phyloP scores from a whole-genome alignment of 768 basidiomycete genomes.

The Phaeotremella fagi region DNA sequence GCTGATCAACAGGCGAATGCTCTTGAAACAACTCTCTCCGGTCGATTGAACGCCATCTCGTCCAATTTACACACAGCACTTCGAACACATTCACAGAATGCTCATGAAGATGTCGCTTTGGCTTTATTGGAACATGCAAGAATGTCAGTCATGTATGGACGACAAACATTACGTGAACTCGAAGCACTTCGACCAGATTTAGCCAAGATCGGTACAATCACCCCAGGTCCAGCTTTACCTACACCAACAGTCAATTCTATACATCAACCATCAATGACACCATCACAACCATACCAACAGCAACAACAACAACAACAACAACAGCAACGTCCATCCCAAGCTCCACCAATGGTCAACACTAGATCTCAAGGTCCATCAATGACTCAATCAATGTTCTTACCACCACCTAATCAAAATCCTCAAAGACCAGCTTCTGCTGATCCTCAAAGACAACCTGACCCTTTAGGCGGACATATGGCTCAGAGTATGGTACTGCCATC shows the following conservation, averaged over 20 bases:
- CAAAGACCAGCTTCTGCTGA: slow-evolving; percentile 6
- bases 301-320: not conserved
- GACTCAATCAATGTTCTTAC: slow-evolving; percentile 38
- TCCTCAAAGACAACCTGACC: slow-evolving; percentile 4
- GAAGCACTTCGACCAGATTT: slow-evolving; percentile 79
- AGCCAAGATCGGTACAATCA: slow-evolving; percentile 42
- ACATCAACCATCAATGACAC: slow-evolving; percentile 7
- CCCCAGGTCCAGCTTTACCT: not conserved
- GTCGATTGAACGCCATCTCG: slow-evolving; percentile 87
- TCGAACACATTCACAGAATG: slow-evolving; percentile 73
- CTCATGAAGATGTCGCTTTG: slow-evolving; percentile 84
- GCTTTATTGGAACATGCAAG: slow-evolving; percentile 90
- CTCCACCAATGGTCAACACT: not conserved
- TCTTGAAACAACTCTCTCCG: slow-evolving; percentile 77
- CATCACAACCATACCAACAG: slow-evolving; percentile 11
- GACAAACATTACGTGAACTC: slow-evolving; percentile 77
- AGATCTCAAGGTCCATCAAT: not conserved
- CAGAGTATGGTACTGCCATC: slow-evolving; percentile 41
- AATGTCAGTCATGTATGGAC: slow-evolving; percentile 84
- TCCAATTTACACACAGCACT: slow-evolving; percentile 85
- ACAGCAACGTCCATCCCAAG: not conserved
- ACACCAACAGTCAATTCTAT: not conserved
- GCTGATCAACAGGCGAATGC: slow-evolving; percentile 65
- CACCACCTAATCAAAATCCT: slow-evolving; percentile 7
- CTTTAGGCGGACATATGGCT: slow-evolving; percentile 30